Percentiles rank a stretch among this genome's conserved stretches.
These are phyloP conservation scores for Wickerhamiella allomyrinae DNA, from an alignment of 805 yeast genomes.

Conservation along the genomic window DNA sequence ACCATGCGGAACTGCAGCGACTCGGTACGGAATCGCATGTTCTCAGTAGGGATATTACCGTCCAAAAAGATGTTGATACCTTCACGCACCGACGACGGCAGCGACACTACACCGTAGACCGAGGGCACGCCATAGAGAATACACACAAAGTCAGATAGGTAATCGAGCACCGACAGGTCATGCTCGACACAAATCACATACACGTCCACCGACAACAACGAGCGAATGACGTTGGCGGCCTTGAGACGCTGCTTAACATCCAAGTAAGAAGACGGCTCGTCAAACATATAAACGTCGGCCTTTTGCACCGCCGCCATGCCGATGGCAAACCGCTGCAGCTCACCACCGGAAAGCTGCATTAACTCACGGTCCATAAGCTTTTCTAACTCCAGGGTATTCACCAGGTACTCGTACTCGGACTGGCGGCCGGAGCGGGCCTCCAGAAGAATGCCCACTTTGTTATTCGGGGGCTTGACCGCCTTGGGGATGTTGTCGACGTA, in stretches of 20 bases:
- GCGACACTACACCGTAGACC: slow-evolving; percentile 94
- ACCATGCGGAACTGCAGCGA: slow-evolving; percentile 84
- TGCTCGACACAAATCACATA: slow-evolving; percentile 97
- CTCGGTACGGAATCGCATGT: slow-evolving; percentile 92
- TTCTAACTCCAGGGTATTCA: slow-evolving; percentile 58
- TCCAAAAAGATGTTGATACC: slow-evolving; percentile 97
- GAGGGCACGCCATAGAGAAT: slow-evolving; percentile 96
- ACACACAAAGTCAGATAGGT: slow-evolving; percentile 91
- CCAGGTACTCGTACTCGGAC: slow-evolving; percentile 47
- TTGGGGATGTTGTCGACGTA: slow-evolving; percentile 96
- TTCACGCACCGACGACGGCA: slow-evolving; percentile 95
- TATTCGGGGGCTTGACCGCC: slow-evolving; percentile 83
- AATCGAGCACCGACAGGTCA: slow-evolving; percentile 94
- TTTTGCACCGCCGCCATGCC: slow-evolving; percentile 93
- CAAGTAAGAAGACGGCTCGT: slow-evolving; percentile 95
- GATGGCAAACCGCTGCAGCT: slow-evolving; percentile 93
- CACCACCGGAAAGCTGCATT: slow-evolving; percentile 90
- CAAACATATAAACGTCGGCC: slow-evolving; percentile 97
- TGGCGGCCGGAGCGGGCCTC: slow-evolving; percentile 63
- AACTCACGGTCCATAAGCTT: slow-evolving; percentile 78
- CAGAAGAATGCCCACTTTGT: slow-evolving; percentile 66
- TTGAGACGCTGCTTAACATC: slow-evolving; percentile 98
- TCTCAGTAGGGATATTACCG: slow-evolving; percentile 95
- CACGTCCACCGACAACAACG: slow-evolving; percentile 53
- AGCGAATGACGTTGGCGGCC: slow-evolving; percentile 90